Evolutionary conservation across 2,329 filamentous ascomycete genomes (phyloP).

Genomic region (Beauveria sp.): DNA sequence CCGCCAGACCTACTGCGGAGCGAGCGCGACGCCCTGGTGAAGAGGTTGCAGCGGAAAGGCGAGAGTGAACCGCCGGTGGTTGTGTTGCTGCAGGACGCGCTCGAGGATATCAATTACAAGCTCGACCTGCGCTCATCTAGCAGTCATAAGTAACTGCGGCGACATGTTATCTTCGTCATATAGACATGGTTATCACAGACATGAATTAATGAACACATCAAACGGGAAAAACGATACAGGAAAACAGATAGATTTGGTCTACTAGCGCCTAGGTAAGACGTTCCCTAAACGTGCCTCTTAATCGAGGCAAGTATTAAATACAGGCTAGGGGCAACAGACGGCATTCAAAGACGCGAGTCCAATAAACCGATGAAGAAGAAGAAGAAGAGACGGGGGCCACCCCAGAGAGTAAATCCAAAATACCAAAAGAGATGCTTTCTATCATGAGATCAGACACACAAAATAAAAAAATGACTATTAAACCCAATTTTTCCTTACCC

Average conservation of each 20-base stretch:
- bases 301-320: neutral
- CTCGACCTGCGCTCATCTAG: neutral
- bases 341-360: neutral
- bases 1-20: constrained; percentile 23
- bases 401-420: constrained; percentile 3
- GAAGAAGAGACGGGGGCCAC: neutral
- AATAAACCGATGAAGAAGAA: constrained; percentile 3
- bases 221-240: too few species aligned
- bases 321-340: neutral
- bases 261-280: neutral
- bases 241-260: neutral
- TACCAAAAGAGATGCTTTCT: constrained; percentile 4
- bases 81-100: constrained; percentile 19
- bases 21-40: constrained; percentile 19
- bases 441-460: constrained; percentile 7
- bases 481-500: neutral
- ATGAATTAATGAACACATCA: neutral
- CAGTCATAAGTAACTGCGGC: neutral
- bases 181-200: neutral
- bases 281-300: neutral
- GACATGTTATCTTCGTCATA: neutral
- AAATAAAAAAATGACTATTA: neutral
- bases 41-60: constrained; percentile 24
- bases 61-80: constrained; percentile 18
- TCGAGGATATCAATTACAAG: constrained; percentile 11